Percentiles rank a stretch among this genome's conserved stretches.
Conservation (phyloP, 164 flowering plant species). For the grape (Vitis vinifera) region DNA sequence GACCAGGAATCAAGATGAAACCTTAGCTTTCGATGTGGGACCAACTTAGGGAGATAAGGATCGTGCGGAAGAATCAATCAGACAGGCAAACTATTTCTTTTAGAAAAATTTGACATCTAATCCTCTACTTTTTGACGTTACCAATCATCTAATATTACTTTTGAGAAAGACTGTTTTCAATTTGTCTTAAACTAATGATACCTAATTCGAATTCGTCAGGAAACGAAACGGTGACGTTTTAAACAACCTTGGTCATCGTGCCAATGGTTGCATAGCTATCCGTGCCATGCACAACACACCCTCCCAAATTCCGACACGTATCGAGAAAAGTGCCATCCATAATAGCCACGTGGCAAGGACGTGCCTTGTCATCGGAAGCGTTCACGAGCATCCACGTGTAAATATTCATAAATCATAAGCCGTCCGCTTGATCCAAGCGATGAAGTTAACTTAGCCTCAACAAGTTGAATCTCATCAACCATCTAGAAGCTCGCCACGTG, state of each 20-base stretch:
- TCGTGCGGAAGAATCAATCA: too few species aligned
- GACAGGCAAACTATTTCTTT: too few species aligned
- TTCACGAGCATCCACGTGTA: background rate
- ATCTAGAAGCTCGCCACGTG: background rate
- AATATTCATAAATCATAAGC: background rate
- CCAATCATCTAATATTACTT: too few species aligned
- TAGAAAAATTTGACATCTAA: too few species aligned
- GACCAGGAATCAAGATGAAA: too few species aligned
- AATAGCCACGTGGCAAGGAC: background rate
- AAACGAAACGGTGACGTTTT: background rate
- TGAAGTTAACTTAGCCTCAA: background rate
- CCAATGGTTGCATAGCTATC: background rate
- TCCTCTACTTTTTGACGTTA: too few species aligned
- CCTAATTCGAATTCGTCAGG: too few species aligned
- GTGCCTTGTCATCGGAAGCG: background rate
- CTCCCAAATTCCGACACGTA: conserved; percentile 9
- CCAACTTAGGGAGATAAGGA: too few species aligned
- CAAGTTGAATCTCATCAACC: background rate
- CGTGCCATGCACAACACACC: conserved; percentile 12
- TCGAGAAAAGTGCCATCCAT: background rate
- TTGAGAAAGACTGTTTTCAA: too few species aligned
- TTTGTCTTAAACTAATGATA: too few species aligned
- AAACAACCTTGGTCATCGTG: conserved; percentile 4
- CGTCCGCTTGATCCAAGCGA: background rate
- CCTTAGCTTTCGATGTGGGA: too few species aligned